phyloP scores from a whole-genome alignment of 2,329 filamentous ascomycete species.

The Aspergillus japonicus region DNA sequence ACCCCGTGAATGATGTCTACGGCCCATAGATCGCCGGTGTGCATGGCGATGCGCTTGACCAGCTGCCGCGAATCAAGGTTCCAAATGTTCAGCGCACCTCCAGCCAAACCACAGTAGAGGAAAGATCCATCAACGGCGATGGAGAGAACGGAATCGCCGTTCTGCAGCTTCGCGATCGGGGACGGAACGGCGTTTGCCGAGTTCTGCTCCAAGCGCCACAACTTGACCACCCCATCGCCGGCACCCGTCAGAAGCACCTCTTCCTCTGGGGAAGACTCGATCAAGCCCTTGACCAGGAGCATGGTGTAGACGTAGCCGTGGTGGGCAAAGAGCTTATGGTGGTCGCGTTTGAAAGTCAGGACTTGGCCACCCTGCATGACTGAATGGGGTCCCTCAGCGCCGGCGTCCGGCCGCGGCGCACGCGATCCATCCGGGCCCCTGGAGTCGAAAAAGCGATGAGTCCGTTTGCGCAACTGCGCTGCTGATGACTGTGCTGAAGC shows the following conservation, averaged over 20 bases:
- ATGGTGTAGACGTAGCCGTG: constrained; percentile 97
- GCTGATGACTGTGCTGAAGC: constrained; percentile 63
- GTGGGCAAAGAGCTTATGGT: constrained; percentile 86
- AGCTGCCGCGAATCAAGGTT: constrained; percentile 92
- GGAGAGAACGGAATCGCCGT: constrained; percentile 68
- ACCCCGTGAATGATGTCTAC: constrained; percentile 82
- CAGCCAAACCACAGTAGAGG: constrained; percentile 83
- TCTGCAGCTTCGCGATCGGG: constrained; percentile 67
- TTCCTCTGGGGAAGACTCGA: constrained; percentile 62
- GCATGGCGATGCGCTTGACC: constrained; percentile 78
- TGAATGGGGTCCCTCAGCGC: constrained; percentile 49
- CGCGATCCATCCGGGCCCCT: constrained; percentile 77
- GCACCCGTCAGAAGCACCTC: constrained; percentile 88
- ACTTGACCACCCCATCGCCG: constrained; percentile 88
- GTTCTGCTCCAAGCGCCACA: constrained; percentile 75
- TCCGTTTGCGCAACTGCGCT: constrained; percentile 71
- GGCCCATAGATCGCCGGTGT: constrained; percentile 79
- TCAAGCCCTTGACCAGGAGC: constrained; percentile 74
- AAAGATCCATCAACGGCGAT: constrained; percentile 87
- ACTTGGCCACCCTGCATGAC: constrained; percentile 61
- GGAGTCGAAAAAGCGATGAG: constrained; percentile 91
- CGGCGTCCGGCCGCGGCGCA: constrained; percentile 69
- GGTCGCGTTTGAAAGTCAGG: constrained; percentile 76
- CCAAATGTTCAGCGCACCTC: constrained; percentile 91
- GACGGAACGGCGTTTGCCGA: constrained; percentile 59